Evolutionary conservation across 345 rosid genomes (phyloP), one percentile per base, ranked within the genome.

Genomic region (Pistacia integerrima): DNA sequence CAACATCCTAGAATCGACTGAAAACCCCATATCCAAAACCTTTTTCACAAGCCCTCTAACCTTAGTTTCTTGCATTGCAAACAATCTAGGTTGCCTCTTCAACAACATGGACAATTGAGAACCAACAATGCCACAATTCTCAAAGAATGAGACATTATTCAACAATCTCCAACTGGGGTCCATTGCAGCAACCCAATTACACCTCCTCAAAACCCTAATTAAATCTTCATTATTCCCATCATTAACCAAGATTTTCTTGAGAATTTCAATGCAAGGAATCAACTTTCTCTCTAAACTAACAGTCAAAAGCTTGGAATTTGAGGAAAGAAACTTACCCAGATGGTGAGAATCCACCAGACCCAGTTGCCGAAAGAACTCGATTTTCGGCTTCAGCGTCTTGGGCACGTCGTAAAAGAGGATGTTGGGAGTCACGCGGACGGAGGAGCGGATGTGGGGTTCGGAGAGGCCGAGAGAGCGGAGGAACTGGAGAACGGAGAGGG

Each of bases 1-100:
- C 7, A 85, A 79, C 88, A 85, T 83, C 72, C 84, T 74, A 11
- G 88, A 87, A n/a, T 83, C 54, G 10, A 77, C 72, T 3, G 84
- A 75, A 65, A 85, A 74, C 11, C 90, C 90, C 75, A 83, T 63
- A 59, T 72, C 75, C 18, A 71, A 70, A 64, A 36, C 80, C 66
- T 60, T 71, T 0, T 67, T 73, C 73, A 80, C 82, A 17, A 79
- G 46, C 13, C 46, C 74, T 28, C 55, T 72, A 60, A 85, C 73
- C n/a, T 18, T 57, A 0, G 77, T 49, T 57, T 81, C 84, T 51
- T 9, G 33, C 44, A 46, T 18, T 18, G 59, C 11, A 56, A 85
- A 83, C 48, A 87, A 63, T 59, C 83, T 73, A 25, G 87, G 88
- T 65, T 77, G 82, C 54, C 78, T 78, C 72, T 22, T 74, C 28